phyloP scores from a whole-genome alignment of 495 filamentous ascomycete genomes.

The Talaromyces adpressus region DNA sequence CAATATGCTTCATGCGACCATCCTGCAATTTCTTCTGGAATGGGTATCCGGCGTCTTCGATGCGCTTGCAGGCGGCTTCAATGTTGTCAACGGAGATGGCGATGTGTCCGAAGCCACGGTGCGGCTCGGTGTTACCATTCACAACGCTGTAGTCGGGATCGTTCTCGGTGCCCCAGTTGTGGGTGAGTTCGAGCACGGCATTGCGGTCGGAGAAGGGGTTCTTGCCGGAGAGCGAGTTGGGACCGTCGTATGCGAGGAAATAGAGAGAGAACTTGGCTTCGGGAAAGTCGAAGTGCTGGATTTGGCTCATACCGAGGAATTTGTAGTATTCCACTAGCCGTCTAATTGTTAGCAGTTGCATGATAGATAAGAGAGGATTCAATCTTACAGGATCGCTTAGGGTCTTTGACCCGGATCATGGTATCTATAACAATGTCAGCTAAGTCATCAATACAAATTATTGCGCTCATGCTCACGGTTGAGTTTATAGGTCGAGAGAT shows the following conservation, averaged over 20 bases:
- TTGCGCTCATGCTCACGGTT: conserved; percentile 53
- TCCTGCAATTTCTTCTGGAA: conserved; percentile 94
- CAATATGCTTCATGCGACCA: conserved; percentile 81
- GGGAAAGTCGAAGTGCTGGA: conserved; percentile 65
- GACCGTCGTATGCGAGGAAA: conserved; percentile 52
- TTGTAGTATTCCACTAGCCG: conserved; percentile 80
- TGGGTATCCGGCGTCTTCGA: conserved; percentile 82
- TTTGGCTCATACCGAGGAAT: conserved; percentile 79
- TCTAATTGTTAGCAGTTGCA: background rate
- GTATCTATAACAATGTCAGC: conserved; percentile 23
- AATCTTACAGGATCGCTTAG: conserved; percentile 60
- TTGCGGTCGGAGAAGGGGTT: conserved; percentile 77
- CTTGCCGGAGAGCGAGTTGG: conserved; percentile 68
- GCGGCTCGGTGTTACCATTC: conserved; percentile 85
- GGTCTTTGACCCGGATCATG: conserved; percentile 94
- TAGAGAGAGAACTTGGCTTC: conserved; percentile 83
- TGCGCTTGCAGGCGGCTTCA: conserved; percentile 75
- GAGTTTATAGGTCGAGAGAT: conserved; percentile 78
- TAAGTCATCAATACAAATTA: background rate
- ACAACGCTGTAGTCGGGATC: conserved; percentile 75
- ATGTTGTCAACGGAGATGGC: conserved; percentile 87
- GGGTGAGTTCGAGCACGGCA: conserved; percentile 86
- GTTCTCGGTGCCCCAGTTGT: conserved; percentile 93
- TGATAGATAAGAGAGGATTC: background rate
- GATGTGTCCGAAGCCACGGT: conserved; percentile 84